Conservation (phyloP, 2,329 filamentous ascomycete genomes). For the Epichloe gansuensis region DNA sequence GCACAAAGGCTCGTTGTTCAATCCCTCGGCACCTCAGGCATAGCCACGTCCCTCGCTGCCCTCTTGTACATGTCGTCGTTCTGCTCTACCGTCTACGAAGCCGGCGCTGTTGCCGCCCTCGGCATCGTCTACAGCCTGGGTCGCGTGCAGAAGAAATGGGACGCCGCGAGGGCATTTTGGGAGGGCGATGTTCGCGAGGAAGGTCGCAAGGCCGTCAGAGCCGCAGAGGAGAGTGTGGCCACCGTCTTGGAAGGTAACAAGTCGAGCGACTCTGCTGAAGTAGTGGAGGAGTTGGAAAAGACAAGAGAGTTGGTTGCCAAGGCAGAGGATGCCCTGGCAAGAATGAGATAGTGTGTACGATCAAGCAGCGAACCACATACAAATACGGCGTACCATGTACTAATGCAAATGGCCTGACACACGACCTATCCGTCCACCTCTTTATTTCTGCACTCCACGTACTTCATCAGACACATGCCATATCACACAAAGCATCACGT, state of each 20-base stretch:
- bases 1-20: slow-evolving; percentile 66
- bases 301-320: slow-evolving; percentile 34
- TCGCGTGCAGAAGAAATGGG: slow-evolving; percentile 51
- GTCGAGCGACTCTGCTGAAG: slow-evolving; percentile 9
- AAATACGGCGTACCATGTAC: no score
- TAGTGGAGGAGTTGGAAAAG: slow-evolving; percentile 21
- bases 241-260: slow-evolving; percentile 28
- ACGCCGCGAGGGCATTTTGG: slow-evolving; percentile 47
- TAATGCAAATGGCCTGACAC: no score
- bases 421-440: no score
- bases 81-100: slow-evolving; percentile 45
- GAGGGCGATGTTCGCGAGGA: slow-evolving; percentile 56
- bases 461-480: no score
- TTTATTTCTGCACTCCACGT: no score
- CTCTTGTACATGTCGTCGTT: slow-evolving; percentile 45
- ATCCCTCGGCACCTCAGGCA: slow-evolving; percentile 58
- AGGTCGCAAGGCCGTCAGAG: slow-evolving; percentile 49
- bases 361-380: no score
- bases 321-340: slow-evolving; percentile 36
- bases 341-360: slow-evolving; percentile 28
- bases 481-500: no score
- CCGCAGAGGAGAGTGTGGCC: slow-evolving; percentile 40
- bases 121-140: slow-evolving; percentile 48
- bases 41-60: slow-evolving; percentile 42
- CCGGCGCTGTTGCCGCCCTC: slow-evolving; percentile 48